Conservation (phyloP, 345 rosid genomes). For the Camelina laxa region DNA sequence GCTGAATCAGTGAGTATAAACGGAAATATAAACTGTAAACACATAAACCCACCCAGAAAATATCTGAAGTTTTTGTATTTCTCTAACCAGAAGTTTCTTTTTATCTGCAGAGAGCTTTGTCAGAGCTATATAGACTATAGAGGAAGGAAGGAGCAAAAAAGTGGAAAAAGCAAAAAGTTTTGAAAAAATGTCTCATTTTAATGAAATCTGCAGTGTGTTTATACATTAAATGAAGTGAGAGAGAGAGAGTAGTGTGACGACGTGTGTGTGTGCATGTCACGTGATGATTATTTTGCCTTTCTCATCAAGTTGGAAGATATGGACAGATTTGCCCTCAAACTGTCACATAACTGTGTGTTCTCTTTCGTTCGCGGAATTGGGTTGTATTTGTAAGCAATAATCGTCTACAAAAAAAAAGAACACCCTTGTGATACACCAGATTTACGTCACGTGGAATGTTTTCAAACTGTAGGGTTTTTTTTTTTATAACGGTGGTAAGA, state of each 20-base stretch:
- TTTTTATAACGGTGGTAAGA: background rate
- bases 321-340: constrained; percentile 40
- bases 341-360: background rate
- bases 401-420: background rate
- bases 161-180: constrained; percentile 12
- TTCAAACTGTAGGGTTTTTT: background rate
- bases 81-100: background rate
- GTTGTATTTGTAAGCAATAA: background rate
- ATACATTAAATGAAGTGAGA: constrained; percentile 9
- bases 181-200: constrained; percentile 31
- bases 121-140: background rate
- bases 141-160: background rate
- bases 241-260: background rate
- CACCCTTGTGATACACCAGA: background rate
- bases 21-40: background rate
- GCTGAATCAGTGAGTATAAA: constrained; percentile 9
- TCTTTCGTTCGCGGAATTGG: background rate
- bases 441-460: background rate
- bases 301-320: constrained; percentile 4
- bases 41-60: constrained; percentile 7
- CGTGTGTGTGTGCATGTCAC: constrained; percentile 28
- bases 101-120: background rate
- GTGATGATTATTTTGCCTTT: constrained; percentile 14
- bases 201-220: background rate
- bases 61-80: background rate